A percentile compares a stretch with the other conserved stretches of the same genome.
Evolutionary conservation across 495 filamentous ascomycete genomes (phyloP).

Genomic region (Tuber microsphaerosporum): DNA sequence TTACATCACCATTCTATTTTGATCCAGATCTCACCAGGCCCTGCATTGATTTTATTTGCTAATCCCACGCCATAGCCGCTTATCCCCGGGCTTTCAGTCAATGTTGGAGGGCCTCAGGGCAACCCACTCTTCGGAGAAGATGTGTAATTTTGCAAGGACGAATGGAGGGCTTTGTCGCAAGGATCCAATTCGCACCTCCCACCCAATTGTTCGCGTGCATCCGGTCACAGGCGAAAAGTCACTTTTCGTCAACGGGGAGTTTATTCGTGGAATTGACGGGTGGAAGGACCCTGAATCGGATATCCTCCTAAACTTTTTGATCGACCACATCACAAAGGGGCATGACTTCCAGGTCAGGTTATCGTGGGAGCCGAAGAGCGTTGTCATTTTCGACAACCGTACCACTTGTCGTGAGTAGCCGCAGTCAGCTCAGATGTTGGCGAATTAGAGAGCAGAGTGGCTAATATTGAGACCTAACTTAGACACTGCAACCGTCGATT

Average conservation of each 20-base stretch:
- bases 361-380: constrained; percentile 43
- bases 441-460: constrained; percentile 6
- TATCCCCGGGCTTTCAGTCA: constrained; percentile 41
- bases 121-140: constrained; percentile 42
- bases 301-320: constrained; percentile 45
- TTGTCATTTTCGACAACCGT: constrained; percentile 49
- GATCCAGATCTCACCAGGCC: background rate
- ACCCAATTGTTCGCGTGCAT: constrained; percentile 57
- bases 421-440: constrained; percentile 6
- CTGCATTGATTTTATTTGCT: background rate
- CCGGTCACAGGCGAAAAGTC: constrained; percentile 64
- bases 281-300: constrained; percentile 48
- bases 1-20: background rate
- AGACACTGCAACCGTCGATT: constrained; percentile 41
- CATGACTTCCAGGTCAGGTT: constrained; percentile 47
- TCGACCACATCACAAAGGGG: constrained; percentile 44
- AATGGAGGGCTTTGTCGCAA: constrained; percentile 42
- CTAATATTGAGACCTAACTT: constrained; percentile 12
- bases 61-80: constrained; percentile 22
- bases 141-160: constrained; percentile 40
- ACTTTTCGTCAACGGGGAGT: constrained; percentile 57
- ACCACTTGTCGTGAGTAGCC: constrained; percentile 51
- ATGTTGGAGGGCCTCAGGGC: constrained; percentile 41
- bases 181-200: constrained; percentile 37
- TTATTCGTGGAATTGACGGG: constrained; percentile 41